A percentile compares a stretch with the other conserved stretches of the same genome.
Evolutionary conservation across 768 basidiomycete genomes (phyloP).

Genomic region (Artomyces pyxidatus): DNA sequence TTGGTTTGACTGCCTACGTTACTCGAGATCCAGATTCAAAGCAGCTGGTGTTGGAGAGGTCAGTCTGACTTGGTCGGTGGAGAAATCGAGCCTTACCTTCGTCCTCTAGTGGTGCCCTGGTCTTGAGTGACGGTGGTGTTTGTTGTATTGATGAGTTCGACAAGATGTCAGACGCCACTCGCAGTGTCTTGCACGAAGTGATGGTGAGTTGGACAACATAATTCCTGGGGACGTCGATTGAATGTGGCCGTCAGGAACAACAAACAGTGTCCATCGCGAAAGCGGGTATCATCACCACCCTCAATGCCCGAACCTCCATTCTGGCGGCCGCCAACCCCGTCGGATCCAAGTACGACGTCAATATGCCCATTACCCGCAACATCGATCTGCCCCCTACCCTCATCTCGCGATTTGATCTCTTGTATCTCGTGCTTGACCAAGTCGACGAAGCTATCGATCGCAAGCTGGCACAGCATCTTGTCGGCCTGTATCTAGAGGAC

Average conservation of each 20-base stretch:
- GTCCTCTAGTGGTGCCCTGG: conserved; percentile 81
- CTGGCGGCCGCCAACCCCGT: conserved; percentile 97
- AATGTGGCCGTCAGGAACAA: conserved; percentile 69
- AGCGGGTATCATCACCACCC: conserved; percentile 96
- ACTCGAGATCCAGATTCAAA: conserved; percentile 98
- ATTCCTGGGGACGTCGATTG: not conserved
- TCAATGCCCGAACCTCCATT: conserved; percentile 97
- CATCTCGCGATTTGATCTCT: conserved; percentile 94
- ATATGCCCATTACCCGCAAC: conserved; percentile 88
- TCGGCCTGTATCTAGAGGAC: conserved; percentile 91
- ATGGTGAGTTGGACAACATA: conserved; percentile 63
- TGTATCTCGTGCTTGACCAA: conserved; percentile 93
- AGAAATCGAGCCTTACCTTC: too few species aligned
- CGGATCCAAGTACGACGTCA: conserved; percentile 89
- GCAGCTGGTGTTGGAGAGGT: conserved; percentile 96
- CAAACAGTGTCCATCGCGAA: conserved; percentile 99
- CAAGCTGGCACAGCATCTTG: conserved; percentile 84
- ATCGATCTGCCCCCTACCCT: conserved; percentile 97
- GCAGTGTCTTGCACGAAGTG: conserved; percentile 97
- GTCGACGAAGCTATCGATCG: conserved; percentile 87
- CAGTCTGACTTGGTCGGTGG: conserved; percentile 13
- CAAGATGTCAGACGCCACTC: conserved; percentile 97
- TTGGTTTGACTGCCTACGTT: conserved; percentile 97
- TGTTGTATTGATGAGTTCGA: conserved; percentile 99
- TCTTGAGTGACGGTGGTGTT: conserved; percentile 91